Percentiles rank a stretch among this genome's conserved stretches.
These are phyloP conservation scores for Ustilago vetiveriae DNA, from an alignment of 1,284 basidiomycete genomes.

Conservation along the genomic window DNA sequence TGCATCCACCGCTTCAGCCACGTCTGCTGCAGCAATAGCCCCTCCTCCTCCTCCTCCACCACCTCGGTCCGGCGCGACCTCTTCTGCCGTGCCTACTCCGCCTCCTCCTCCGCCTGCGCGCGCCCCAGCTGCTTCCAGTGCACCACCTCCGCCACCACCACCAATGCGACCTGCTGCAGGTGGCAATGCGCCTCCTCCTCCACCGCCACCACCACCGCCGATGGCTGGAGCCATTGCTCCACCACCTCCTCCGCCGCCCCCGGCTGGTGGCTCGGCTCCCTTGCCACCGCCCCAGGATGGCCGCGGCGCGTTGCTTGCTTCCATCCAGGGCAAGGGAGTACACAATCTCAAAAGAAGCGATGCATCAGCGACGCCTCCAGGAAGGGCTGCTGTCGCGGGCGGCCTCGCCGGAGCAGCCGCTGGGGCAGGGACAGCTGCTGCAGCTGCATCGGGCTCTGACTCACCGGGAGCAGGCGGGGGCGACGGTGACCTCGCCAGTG, in stretches of 20 bases:
- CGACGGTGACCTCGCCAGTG: constrained; percentile 74
- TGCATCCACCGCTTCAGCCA: constrained; percentile 31
- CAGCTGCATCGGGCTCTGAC: constrained; percentile 16
- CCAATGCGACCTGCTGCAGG: constrained; percentile 31
- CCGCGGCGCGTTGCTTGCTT: constrained; percentile 74
- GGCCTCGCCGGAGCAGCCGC: constrained; percentile 25
- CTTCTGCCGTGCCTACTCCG: constrained; percentile 67
- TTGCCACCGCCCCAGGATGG: constrained; percentile 50
- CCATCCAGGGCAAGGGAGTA: constrained; percentile 77
- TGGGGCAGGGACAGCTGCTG: constrained; percentile 36
- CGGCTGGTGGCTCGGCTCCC: constrained; percentile 26
- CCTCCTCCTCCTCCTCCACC: constrained; percentile 61
- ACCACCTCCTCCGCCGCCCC: constrained; percentile 40
- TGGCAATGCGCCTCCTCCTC: constrained; percentile 48
- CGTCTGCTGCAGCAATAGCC: constrained; percentile 9
- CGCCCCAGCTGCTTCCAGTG: constrained; percentile 21
- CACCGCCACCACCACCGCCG: constrained; percentile 50
- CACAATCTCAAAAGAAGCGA: constrained; percentile 78
- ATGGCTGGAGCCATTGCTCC: constrained; percentile 24
- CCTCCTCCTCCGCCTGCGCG: constrained; percentile 62
- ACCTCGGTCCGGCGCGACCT: constrained; percentile 67
- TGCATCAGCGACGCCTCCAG: constrained; percentile 18
- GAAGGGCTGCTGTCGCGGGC: constrained; percentile 24
- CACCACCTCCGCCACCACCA: constrained; percentile 54
- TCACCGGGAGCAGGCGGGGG: constrained; percentile 51